Base-by-base conservation (phyloP, 441 rosid species). In the Euphorbia celastroides region DNA sequence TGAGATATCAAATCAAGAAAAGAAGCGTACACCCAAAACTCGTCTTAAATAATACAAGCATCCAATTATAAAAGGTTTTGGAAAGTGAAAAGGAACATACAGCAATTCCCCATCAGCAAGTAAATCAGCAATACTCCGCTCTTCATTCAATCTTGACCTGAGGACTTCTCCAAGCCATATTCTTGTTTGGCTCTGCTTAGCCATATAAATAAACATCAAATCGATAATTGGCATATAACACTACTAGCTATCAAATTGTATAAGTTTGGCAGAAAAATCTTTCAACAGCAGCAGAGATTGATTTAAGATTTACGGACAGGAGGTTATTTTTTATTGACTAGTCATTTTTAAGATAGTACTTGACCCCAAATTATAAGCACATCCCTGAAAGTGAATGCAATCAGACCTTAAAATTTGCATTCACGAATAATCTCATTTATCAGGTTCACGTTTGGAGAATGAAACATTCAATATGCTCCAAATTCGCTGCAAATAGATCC, bases 141-240 rank as follows among this genome's bases (percentile, higher is more conserved):
- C 67, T 32, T 74, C 73, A 50, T 60, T 62, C 10, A 71, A 64
- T 74, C 77, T 74, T 54, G 64, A 60, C 31, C 69, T 75, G 13
- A 77, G 75, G 50, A 77, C 80, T 65, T 77, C 73, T 60, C 78
- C 80, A 7, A 77, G 71, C 80, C 80, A 77, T 70, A 77, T 68
- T 46, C 75, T 70, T 20, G 78, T 61, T 68, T 77, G 77, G 55
- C 70, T 74, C 78, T 77, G 75, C 11, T 20, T 2, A 56, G 25
- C 41, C 41, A 56, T 22, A 51, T 22, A 58, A 65, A 50, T 26
- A 14, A 44, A 13, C n/a, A 26, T 25, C 22, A 51, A 61, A 57
- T 7, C 25, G 64, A 22, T 7, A 22, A 4, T 12, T 16, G 16
- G 23, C 48, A 55, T 19, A 3, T n/a, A 4, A 9, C 5, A 3